These are phyloP conservation scores for Dactylellina haptotyla DNA, from an alignment of 2,329 filamentous ascomycete genomes.

Conservation along the genomic window DNA sequence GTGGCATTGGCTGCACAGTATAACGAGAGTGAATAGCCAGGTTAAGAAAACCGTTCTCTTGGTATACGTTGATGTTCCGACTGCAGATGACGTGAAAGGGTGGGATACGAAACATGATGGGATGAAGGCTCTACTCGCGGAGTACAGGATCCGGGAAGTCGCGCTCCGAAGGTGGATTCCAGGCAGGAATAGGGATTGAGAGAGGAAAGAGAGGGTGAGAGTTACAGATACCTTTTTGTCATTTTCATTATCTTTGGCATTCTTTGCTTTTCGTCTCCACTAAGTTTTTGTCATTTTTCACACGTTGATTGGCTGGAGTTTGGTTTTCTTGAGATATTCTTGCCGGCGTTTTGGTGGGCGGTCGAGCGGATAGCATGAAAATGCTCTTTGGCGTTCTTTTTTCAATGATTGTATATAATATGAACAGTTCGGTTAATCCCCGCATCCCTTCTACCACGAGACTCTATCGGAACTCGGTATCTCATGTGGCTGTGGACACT, in stretches of 20 bases:
- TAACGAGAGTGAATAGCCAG: conserved; percentile 88
- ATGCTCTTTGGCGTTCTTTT: too few species aligned
- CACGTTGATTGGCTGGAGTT: neutral
- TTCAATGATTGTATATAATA: too few species aligned
- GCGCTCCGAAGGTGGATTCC: conserved; percentile 83
- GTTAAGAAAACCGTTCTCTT: conserved; percentile 90
- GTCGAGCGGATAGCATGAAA: too few species aligned
- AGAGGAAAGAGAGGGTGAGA: neutral
- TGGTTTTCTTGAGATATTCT: neutral
- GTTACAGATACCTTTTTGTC: neutral
- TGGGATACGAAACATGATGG: conserved; percentile 65
- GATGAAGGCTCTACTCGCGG: conserved; percentile 71
- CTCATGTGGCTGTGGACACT: too few species aligned
- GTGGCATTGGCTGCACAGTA: conserved; percentile 87
- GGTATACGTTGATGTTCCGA: conserved; percentile 89
- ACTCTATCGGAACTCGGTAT: too few species aligned
- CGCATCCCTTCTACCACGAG: too few species aligned
- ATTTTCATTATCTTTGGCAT: too few species aligned
- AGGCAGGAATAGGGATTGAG: conserved; percentile 75
- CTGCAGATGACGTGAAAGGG: conserved; percentile 67
- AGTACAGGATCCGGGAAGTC: conserved; percentile 82
- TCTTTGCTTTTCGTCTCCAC: too few species aligned
- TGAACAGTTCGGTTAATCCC: too few species aligned
- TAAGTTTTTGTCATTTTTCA: too few species aligned
- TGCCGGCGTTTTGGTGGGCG: too few species aligned